Percentiles rank a stretch among this genome's conserved stretches.
Evolutionary conservation across 768 basidiomycete genomes (phyloP).

Genomic region (Strobilomyces dryophilus): DNA sequence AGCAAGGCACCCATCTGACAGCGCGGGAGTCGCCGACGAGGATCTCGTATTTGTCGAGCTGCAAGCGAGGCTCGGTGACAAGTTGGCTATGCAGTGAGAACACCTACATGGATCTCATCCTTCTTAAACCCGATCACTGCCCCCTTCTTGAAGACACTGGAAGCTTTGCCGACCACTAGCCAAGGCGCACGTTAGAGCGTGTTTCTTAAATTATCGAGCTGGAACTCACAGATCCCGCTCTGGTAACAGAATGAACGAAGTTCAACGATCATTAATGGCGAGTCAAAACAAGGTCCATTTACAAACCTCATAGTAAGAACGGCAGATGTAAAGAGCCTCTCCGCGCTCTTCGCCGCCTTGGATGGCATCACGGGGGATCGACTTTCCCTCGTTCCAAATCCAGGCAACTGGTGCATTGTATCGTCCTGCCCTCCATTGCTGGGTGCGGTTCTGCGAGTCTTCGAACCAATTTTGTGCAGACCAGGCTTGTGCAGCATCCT

Average conservation of each 20-base stretch:
- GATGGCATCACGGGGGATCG: conserved; percentile 58
- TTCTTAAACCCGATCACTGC: conserved; percentile 59
- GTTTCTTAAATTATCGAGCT: neutral
- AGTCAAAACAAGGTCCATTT: neutral
- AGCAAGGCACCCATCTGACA: conserved; percentile 53
- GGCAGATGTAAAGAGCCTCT: conserved; percentile 51
- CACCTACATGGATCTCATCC: conserved; percentile 53
- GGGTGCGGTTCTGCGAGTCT: conserved; percentile 54
- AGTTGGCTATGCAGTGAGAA: neutral
- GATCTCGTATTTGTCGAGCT: conserved; percentile 64
- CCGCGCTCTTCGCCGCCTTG: conserved; percentile 52
- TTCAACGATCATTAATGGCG: neutral
- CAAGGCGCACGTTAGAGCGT: conserved; percentile 1
- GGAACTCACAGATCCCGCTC: conserved; percentile 50
- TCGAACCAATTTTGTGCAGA: conserved; percentile 48
- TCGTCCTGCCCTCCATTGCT: conserved; percentile 41
- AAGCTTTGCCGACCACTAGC: conserved; percentile 66
- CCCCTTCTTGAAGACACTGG: conserved; percentile 52
- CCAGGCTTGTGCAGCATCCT: conserved; percentile 53
- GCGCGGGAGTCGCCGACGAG: conserved; percentile 59
- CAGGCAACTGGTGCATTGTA: conserved; percentile 52
- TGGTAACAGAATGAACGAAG: conserved; percentile 19
- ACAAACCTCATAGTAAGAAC: conserved; percentile 56
- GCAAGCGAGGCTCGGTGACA: neutral
- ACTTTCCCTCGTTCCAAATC: conserved; percentile 55